Evolutionary conservation across 306 rosid genomes (phyloP).

Genomic region (Vigna angularis): DNA sequence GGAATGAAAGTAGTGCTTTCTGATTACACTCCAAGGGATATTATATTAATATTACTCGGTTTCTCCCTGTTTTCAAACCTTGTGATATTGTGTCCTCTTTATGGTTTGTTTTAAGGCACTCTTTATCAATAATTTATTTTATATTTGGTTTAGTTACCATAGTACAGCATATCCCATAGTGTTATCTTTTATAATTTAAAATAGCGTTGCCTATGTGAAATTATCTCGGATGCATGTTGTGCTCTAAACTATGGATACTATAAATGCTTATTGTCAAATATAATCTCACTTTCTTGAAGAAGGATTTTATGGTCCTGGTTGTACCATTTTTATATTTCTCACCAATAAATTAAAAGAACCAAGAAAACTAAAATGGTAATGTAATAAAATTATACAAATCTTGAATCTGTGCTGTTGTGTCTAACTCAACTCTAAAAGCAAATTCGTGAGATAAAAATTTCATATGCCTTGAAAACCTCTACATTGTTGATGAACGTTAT

Average conservation of each 20-base stretch:
- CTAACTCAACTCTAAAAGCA: neutral
- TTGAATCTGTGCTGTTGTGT: neutral
- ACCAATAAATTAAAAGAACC: neutral
- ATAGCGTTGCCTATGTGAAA: neutral
- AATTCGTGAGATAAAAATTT: neutral
- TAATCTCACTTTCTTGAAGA: neutral
- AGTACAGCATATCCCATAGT: neutral
- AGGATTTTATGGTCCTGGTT: constrained; percentile 23
- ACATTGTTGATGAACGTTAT: neutral
- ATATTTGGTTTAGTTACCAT: neutral
- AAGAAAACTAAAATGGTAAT: neutral
- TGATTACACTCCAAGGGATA: neutral
- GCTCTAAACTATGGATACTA: neutral
- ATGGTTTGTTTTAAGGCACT: constrained; percentile 18
- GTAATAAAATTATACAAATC: neutral
- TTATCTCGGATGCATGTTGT: constrained; percentile 21
- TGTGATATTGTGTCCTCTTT: neutral
- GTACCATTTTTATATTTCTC: constrained; percentile 1
- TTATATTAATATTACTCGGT: neutral
- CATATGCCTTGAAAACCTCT: neutral
- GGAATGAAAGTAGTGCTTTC: neutral
- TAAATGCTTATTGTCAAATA: neutral
- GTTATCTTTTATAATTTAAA: constrained; percentile 14
- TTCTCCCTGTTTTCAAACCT: constrained; percentile 15
- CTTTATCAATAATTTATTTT: constrained; percentile 21